phyloP scores from a whole-genome alignment of 225 moss, liverwort and hornwort genomes.

The Takakia lepidozioides region DNA sequence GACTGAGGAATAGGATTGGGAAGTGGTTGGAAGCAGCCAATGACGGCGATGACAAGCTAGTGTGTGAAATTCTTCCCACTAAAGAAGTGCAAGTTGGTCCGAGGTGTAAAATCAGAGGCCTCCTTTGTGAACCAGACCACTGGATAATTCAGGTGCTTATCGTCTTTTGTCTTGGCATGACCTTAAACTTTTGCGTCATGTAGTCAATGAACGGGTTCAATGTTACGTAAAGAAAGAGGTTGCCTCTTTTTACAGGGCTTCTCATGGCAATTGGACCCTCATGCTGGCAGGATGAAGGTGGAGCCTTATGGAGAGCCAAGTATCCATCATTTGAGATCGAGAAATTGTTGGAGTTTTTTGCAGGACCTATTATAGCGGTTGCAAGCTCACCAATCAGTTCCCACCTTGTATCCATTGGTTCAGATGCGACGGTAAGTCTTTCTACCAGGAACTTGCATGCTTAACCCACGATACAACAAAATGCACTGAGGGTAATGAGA shows the following conservation, averaged over 20 bases:
- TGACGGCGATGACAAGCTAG: constrained; percentile 95
- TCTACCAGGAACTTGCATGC: no score
- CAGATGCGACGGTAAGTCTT: constrained; percentile 78
- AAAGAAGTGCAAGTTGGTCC: constrained; percentile 69
- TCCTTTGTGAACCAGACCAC: constrained; percentile 72
- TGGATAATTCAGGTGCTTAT: constrained; percentile 90
- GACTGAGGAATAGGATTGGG: no score
- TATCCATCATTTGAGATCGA: constrained; percentile 68
- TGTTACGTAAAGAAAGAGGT: no score
- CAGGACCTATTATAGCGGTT: constrained; percentile 69
- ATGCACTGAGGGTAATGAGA: no score
- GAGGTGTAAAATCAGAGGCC: constrained; percentile 67
- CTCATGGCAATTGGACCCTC: no score
- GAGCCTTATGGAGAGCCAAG: constrained; percentile 82
- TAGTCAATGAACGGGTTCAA: no score
- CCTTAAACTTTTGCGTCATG: no score
- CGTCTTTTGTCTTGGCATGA: no score
- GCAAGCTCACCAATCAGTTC: constrained; percentile 74
- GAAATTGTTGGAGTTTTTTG: constrained; percentile 83
- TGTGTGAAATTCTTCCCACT: constrained; percentile 72
- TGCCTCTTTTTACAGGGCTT: no score
- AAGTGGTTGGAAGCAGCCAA: constrained; percentile 99
- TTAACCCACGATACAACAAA: no score
- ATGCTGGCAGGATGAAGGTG: constrained; percentile 85
- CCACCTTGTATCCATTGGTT: constrained; percentile 74